Conservation (phyloP, 345 rosid genomes). For the Hypericum androsaemum region DNA sequence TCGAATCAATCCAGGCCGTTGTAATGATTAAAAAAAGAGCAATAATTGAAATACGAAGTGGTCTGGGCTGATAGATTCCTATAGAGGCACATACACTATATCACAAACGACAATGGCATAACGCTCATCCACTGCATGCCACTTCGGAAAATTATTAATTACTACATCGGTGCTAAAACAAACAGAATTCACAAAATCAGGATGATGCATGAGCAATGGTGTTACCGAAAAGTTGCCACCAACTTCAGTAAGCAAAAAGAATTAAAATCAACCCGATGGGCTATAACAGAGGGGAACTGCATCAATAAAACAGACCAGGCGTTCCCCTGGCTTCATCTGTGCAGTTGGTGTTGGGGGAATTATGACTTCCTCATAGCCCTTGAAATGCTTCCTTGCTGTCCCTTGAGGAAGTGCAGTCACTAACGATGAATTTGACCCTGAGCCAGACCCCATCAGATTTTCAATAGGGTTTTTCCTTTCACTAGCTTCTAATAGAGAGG, state of each 20-base stretch:
- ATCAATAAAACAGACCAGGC: constrained; percentile 50
- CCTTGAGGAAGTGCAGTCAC: constrained; percentile 90
- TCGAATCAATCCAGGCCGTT: background rate
- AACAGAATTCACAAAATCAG: too few relatives aligned
- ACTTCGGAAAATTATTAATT: too few relatives aligned
- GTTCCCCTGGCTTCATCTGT: constrained; percentile 84
- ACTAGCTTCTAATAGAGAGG: constrained; percentile 84
- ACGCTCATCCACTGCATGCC: too few relatives aligned
- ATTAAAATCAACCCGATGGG: background rate
- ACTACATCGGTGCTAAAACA: too few relatives aligned
- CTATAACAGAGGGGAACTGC: background rate
- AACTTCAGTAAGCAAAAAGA: too few relatives aligned
- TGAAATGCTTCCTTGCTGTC: constrained; percentile 64
- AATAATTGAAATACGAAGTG: too few relatives aligned
- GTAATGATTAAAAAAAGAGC: too few relatives aligned
- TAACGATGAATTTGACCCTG: constrained; percentile 36
- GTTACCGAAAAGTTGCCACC: too few relatives aligned
- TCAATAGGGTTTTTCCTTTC: constrained; percentile 62
- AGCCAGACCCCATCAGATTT: constrained; percentile 60
- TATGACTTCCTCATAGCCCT: constrained; percentile 89
- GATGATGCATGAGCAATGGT: too few relatives aligned
- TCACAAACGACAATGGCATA: too few relatives aligned
- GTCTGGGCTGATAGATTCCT: too few relatives aligned
- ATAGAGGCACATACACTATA: too few relatives aligned
- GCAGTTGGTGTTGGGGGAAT: constrained; percentile 92